phyloP scores from a whole-genome alignment of 495 filamentous ascomycete genomes.

The Penicillium chermesinum region DNA sequence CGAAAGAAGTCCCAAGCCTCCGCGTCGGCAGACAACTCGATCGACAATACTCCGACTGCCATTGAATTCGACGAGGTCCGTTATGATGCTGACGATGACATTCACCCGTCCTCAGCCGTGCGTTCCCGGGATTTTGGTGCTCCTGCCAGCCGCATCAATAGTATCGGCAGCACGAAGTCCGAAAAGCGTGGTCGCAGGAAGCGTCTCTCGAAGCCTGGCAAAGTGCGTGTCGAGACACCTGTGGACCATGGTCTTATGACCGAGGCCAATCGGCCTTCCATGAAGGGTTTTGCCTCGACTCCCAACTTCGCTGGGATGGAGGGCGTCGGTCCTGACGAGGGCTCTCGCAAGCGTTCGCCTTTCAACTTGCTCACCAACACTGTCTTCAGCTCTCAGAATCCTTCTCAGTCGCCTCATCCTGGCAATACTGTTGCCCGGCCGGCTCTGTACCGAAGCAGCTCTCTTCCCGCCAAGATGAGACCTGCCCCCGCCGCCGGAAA shows the following conservation, averaged over 20 bases:
- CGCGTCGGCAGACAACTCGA: constrained; percentile 16
- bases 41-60: constrained; percentile 34
- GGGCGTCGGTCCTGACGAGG: constrained; percentile 13
- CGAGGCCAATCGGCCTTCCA: neutral
- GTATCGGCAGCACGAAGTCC: constrained; percentile 15
- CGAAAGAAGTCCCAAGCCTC: neutral
- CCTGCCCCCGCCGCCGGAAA: constrained; percentile 26
- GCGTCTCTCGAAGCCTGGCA: constrained; percentile 17
- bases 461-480: constrained; percentile 62
- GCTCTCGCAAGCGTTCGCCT: constrained; percentile 23
- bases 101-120: constrained; percentile 12
- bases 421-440: constrained; percentile 39
- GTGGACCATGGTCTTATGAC: neutral
- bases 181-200: constrained; percentile 32
- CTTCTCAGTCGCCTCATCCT: constrained; percentile 27
- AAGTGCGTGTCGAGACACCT: neutral
- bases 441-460: constrained; percentile 70
- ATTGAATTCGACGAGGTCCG: constrained; percentile 32
- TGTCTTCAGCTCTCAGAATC: constrained; percentile 51
- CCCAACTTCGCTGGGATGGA: constrained; percentile 13
- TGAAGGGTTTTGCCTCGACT: constrained; percentile 15
- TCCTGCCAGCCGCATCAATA: constrained; percentile 8
- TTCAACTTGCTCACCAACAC: constrained; percentile 57
- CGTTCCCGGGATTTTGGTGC: constrained; percentile 33
- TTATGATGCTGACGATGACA: constrained; percentile 28